A percentile compares a stretch with the other conserved stretches of the same genome.
Evolutionary conservation across 768 basidiomycete genomes (phyloP).

Genomic region (Mycena epipterygia): DNA sequence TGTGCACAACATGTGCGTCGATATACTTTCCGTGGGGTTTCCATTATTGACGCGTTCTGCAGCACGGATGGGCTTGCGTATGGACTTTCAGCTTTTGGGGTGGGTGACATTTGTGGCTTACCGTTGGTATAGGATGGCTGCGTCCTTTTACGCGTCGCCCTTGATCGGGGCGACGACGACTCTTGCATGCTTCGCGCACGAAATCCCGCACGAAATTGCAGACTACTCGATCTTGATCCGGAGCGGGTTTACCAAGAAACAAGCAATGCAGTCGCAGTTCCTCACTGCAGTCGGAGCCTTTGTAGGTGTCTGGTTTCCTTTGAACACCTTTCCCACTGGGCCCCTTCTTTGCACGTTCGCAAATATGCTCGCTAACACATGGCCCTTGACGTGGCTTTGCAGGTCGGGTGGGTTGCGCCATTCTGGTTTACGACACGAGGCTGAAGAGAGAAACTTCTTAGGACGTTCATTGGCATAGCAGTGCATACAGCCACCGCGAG

Average conservation of each 20-base stretch:
- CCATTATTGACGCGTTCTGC: slow-evolving; percentile 35
- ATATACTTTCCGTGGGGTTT: slow-evolving; percentile 28
- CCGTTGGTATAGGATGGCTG: slow-evolving; percentile 77
- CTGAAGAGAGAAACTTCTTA: slow-evolving; percentile 46
- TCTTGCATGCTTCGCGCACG: slow-evolving; percentile 95
- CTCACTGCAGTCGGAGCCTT: slow-evolving; percentile 93
- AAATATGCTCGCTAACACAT: slow-evolving; percentile 25
- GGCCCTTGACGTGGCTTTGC: slow-evolving; percentile 13
- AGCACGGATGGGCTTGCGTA: slow-evolving; percentile 95
- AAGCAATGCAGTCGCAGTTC: slow-evolving; percentile 96
- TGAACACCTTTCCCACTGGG: slow-evolving; percentile 31
- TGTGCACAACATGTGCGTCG: slow-evolving; percentile 89
- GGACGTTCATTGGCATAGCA: slow-evolving; percentile 90
- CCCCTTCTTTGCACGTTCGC: slow-evolving; percentile 38
- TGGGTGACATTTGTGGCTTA: background rate
- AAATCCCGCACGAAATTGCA: slow-evolving; percentile 97
- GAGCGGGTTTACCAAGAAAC: slow-evolving; percentile 90
- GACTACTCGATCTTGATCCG: slow-evolving; percentile 95
- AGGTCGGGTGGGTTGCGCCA: slow-evolving; percentile 33
- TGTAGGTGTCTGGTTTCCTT: slow-evolving; percentile 63
- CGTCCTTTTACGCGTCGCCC: slow-evolving; percentile 97
- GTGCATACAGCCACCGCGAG: slow-evolving; percentile 82
- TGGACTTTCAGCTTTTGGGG: slow-evolving; percentile 46
- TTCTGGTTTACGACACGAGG: slow-evolving; percentile 40
- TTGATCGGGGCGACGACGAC: slow-evolving; percentile 94